Conservation (phyloP, 768 basidiomycete species). For the Russula compacta region DNA sequence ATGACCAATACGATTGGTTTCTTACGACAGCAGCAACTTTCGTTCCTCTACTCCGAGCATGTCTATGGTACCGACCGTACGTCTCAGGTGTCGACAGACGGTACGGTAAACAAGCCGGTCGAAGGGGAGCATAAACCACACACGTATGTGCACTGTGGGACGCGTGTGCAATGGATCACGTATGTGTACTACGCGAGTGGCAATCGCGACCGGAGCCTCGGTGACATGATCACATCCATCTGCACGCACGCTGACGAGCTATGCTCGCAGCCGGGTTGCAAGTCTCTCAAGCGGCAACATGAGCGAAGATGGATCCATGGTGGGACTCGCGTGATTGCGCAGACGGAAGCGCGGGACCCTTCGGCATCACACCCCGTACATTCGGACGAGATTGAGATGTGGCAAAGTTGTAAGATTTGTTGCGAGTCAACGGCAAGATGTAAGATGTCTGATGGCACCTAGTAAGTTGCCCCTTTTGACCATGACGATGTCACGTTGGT, state of each 20-base stretch:
- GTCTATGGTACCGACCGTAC: conserved; percentile 17
- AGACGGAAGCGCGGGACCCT: not conserved
- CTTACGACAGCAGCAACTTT: conserved; percentile 47
- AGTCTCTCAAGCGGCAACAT: conserved; percentile 5
- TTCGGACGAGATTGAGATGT: conserved; percentile 33
- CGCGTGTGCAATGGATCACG: conserved; percentile 38
- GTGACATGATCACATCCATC: conserved; percentile 33
- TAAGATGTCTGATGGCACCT: conserved; percentile 41
- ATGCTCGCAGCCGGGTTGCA: conserved; percentile 33
- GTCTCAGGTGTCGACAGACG: not conserved
- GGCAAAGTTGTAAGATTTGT: conserved; percentile 45
- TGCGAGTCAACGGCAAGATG: conserved; percentile 27
- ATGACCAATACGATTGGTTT: conserved; percentile 48
- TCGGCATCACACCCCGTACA: not conserved
- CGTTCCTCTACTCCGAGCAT: conserved; percentile 41
- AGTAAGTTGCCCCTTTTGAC: conserved; percentile 32
- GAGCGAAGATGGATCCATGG: conserved; percentile 18
- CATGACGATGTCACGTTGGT: conserved; percentile 31
- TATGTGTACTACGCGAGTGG: conserved; percentile 30
- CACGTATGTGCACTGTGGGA: conserved; percentile 31
- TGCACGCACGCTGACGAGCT: conserved; percentile 27
- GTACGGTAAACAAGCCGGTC: conserved; percentile 5
- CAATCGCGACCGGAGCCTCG: conserved; percentile 30
- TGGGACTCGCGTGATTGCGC: conserved; percentile 5
- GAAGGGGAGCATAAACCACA: conserved; percentile 12